Base-by-base conservation (phyloP, 441 rosid species). In the Isatis lusitanica region DNA sequence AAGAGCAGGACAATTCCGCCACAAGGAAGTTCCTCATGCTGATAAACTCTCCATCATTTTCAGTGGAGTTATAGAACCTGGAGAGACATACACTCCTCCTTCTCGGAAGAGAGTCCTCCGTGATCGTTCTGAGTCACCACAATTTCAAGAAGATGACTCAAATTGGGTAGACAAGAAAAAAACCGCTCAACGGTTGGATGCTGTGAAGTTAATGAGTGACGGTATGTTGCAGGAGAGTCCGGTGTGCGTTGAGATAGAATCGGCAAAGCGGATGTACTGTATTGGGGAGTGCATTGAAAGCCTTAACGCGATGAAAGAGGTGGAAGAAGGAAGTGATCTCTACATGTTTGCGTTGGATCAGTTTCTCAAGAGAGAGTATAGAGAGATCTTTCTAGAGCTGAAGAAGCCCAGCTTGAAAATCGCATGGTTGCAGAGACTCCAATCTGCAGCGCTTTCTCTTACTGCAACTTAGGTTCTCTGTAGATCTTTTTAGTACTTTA, bases 331-430 rank as follows among this genome's bases (percentile, higher is more conserved):
- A 4, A 79, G 85, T 76, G 83, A 78, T 47, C 77, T 84, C 18
- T 81, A 84, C 70, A 62, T 86, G 74, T 82, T 83, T 73, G 87
- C 90, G 0, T 59, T 83, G 73, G 90, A 83, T 68, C 64, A 78
- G 55, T 84, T 84, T 69, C 66, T 84, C 61, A 73, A 78, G 78
- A 80, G 74, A 64, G 84, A 82, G 76, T 80, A 83, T 35, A 82
- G 88, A 77, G 88, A 84, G 74, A 82, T 82, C 57, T 84, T 84
- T 74, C 76, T 84, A 58, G 80, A 84, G 60, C 36, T 84, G 75
- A 84, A 80, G 84, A 83, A 82, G 35, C 80, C 85, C 0, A 74
- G 79, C 21, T 77, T 82, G 57, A 82, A 80, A 59, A 68, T 82
- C 4, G 75, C 85, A 5, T 84, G 85, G 88, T 70, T 84, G 73